Conservation (phyloP, 148 eudicot genomes). For the Arctostaphylos glauca region DNA sequence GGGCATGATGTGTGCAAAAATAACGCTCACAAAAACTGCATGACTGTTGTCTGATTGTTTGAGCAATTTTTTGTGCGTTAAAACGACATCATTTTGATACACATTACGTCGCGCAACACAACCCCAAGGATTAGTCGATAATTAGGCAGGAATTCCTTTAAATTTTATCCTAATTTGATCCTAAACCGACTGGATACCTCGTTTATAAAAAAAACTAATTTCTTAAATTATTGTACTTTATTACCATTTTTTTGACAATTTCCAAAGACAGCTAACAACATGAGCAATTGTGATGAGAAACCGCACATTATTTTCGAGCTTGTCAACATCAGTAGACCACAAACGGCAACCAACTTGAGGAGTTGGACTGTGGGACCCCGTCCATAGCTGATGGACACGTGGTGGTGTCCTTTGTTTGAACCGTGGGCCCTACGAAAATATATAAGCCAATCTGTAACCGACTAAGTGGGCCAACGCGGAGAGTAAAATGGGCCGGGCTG, state of each 20-base stretch:
- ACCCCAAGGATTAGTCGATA: no score
- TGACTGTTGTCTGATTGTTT: no score
- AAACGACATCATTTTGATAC: no score
- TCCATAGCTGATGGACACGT: not conserved
- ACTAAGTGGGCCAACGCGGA: not conserved
- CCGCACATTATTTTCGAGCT: not conserved
- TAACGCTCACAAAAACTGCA: no score
- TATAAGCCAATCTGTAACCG: not conserved
- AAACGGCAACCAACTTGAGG: constrained; percentile 2
- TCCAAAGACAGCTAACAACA: not conserved
- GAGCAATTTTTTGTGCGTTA: no score
- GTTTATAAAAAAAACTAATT: no score
- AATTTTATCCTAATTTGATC: no score
- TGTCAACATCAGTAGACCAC: not conserved
- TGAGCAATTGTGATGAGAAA: no score
- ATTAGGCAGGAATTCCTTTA: no score
- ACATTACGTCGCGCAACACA: no score
- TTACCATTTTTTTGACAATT: not conserved
- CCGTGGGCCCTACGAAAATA: not conserved
- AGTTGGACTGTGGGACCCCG: not conserved
- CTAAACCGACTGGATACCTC: no score
- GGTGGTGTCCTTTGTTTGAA: not conserved
- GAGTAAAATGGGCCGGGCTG: not conserved
- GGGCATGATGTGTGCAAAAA: no score
- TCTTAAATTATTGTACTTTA: not conserved